Evolutionary conservation across 2,329 filamentous ascomycete species (phyloP), one percentile per base, ranked within the genome.

Genomic region (Tricladium varicosporioides): DNA sequence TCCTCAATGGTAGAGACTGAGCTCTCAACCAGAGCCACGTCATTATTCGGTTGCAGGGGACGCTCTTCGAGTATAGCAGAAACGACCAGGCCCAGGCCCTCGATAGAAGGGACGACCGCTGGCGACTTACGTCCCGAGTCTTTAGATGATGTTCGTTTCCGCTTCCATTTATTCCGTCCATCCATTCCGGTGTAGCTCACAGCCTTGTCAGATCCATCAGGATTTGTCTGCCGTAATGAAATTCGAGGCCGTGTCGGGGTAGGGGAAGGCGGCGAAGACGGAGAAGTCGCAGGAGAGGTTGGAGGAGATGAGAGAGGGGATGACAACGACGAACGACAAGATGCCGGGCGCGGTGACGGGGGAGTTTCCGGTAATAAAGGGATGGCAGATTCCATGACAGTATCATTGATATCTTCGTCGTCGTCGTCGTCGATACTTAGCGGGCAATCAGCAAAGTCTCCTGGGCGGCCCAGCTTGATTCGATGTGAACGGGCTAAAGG

Each of bases 361-460:
- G 46, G 46, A 48, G 46, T 22, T 48, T 19, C 16, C 31, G 19
- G n/a, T 48, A 48, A 19, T 19, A 19, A 48, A 48, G 46, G 22
- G 46, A 48, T 48, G n/a, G 46, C 46, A 48, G 46, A 48, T 48
- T 48, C 27, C 27, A 48, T 48, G 31, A 48, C n/a, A 48, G 46
- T 48, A 48, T 19, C n/a, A 48, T 48, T 48, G n/a, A 48, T 48
- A 22, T 48, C 46, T 48, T 48, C 46, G 46, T 48, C 46, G 46
- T 48, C 45, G 45, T 48, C 46, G 46, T 48, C 46, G 46, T 48
- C 46, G 46, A 48, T 48, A 52, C 42, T 57, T 32, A 51, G 43
- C 42, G 49, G 44, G 54, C 43, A 59, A 56, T 59, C 32, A 56
- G 52, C n/a, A 56, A 59, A 59, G 52, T 56, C 48, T 53, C 48